These are phyloP conservation scores for Lasiosphaeria miniovina DNA, from an alignment of 495 filamentous ascomycete genomes.

Conservation along the genomic window DNA sequence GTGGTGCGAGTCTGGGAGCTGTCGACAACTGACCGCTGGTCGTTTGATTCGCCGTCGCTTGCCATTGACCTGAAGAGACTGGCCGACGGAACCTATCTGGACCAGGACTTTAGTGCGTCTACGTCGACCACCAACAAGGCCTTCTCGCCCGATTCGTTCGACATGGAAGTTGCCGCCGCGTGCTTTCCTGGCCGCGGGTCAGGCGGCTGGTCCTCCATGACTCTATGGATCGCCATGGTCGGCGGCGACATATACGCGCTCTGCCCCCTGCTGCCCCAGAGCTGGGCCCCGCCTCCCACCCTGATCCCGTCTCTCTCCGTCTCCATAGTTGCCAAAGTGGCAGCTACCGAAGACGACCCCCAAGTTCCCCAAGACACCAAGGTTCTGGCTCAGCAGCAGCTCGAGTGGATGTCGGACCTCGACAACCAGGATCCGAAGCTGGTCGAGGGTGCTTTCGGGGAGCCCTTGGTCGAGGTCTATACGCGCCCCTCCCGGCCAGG, in stretches of 20 bases:
- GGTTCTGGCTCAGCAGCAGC: conserved; percentile 65
- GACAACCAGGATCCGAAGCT: conserved; percentile 69
- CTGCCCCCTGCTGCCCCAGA: conserved; percentile 80
- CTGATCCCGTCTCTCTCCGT: conserved; percentile 74
- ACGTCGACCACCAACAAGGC: conserved; percentile 68
- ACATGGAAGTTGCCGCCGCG: conserved; percentile 85
- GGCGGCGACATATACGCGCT: conserved; percentile 86
- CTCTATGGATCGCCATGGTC: conserved; percentile 85
- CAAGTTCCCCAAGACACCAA: conserved; percentile 53
- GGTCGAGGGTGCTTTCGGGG: conserved; percentile 37
- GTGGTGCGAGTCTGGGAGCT: conserved; percentile 86
- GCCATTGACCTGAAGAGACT: conserved; percentile 80
- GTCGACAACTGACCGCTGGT: conserved; percentile 71
- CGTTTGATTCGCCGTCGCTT: conserved; percentile 76
- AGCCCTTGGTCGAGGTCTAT: conserved; percentile 57
- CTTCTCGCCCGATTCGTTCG: conserved; percentile 78
- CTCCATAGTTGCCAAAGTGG: conserved; percentile 64
- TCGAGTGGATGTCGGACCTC: conserved; percentile 78
- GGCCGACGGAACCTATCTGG: conserved; percentile 68
- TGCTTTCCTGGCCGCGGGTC: conserved; percentile 76
- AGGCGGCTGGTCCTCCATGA: conserved; percentile 86
- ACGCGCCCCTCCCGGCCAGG: conserved; percentile 67
- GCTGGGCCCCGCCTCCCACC: conserved; percentile 74
- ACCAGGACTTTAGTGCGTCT: conserved; percentile 72
- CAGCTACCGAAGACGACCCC: conserved; percentile 57